Evolutionary conservation across 2,329 filamentous ascomycete species (phyloP), one percentile per base, ranked within the genome.

Genomic region (Dothideomycetidae sp.): DNA sequence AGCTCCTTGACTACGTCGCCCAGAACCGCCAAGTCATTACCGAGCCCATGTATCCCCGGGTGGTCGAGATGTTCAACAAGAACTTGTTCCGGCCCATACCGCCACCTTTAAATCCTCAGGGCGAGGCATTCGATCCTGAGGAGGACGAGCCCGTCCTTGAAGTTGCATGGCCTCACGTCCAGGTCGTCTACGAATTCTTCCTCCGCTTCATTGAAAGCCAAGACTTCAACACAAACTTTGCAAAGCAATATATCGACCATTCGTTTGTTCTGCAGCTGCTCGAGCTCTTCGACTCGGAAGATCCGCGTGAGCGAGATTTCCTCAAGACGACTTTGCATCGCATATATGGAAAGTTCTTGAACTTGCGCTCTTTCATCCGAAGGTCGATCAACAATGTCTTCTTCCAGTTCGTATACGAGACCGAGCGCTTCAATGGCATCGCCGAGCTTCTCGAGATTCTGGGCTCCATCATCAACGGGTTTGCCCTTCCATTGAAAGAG

Each of bases 301-400:
- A 98, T 52, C 90, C 90, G 2, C 73, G 90, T 44, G 90, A 98
- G 62, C 75, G 90, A 46, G 90, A 98, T 58, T 98, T 98, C 58
- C 67, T 98, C 48, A 98, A 98, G 69, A 98, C 90, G 0, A 98
- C 90, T 0, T 69, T 98, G 39, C 90, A 98, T 62, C 77, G 90
- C 44, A 98, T 98, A 56, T 98, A 98, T 56, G 90, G 90, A 53
- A 98, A 98, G 65, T 98, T 98, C 62, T 71, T 98, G 51, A 98
- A 98, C 58, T 70, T 98, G 45, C 79, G 90, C 43, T 96, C 90
- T 18, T 98, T 93, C 60, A 98, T 98, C 54, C 75, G 90, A 54
- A 77, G 90, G 51, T 98, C 90, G 40, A 98, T 98, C 71, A 98
- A 98, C 73, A 96, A 98, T 54, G 90, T 98, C 51, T 98, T 98